phyloP scores from a whole-genome alignment of 345 rosid species.

The Kandelia obovata region DNA sequence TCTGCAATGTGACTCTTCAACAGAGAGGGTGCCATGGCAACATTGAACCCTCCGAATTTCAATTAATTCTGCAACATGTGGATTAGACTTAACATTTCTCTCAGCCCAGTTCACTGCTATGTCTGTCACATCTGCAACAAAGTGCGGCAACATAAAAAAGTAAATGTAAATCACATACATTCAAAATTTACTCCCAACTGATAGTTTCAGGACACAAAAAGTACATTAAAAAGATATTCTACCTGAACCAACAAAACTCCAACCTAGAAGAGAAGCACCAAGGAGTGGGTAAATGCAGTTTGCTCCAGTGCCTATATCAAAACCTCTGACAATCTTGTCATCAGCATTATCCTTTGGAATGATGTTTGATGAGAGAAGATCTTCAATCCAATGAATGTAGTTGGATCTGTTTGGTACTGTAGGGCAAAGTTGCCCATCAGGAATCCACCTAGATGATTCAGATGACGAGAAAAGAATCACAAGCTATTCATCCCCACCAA shows the following conservation, averaged over 20 bases:
- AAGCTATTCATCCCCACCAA: not conserved
- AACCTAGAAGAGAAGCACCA: slow-evolving; percentile 74
- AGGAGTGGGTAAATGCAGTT: slow-evolving; percentile 94
- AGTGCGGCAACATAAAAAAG: slow-evolving; percentile 15
- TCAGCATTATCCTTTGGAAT: slow-evolving; percentile 31
- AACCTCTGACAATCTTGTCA: slow-evolving; percentile 55
- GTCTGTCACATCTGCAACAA: slow-evolving; percentile 64
- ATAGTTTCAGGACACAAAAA: not conserved
- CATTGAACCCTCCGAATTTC: slow-evolving; percentile 60
- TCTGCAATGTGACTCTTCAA: slow-evolving; percentile 16
- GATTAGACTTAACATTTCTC: slow-evolving; percentile 68
- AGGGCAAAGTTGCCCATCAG: slow-evolving; percentile 94
- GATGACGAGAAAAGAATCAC: slow-evolving; percentile 1
- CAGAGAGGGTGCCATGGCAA: slow-evolving; percentile 15
- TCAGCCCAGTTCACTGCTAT: slow-evolving; percentile 92
- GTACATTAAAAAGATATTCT: slow-evolving; percentile 4
- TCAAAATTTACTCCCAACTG: too few species aligned
- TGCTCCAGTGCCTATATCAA: slow-evolving; percentile 95
- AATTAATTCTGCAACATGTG: slow-evolving; percentile 54
- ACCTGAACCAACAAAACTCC: slow-evolving; percentile 90
- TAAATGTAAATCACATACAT: not conserved
- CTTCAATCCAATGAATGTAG: slow-evolving; percentile 90
- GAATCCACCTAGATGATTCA: slow-evolving; percentile 72
- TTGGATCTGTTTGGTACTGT: slow-evolving; percentile 90
- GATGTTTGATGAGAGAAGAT: slow-evolving; percentile 64